Evolutionary conservation across 164 flowering plant genomes (phyloP), one percentile per base, ranked within the genome.

Genomic region (Paratinospora sagittata): DNA sequence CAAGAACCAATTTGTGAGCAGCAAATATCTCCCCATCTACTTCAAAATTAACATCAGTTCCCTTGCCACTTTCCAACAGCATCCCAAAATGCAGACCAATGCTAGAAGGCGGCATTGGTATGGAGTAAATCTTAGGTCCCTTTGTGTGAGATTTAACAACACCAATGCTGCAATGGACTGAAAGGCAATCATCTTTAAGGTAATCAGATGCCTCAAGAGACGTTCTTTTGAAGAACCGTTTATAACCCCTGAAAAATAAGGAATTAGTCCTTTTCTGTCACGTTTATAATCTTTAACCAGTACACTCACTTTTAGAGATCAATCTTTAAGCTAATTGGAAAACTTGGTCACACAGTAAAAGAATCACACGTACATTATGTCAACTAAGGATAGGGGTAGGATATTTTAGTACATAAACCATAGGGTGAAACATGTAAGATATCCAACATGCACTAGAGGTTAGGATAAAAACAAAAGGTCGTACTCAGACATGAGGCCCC

Each of bases 151-250:
- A 87, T 74, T 74, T 81, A 60, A 90, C 98, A 43, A 92, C 95
- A 62, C 98, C 98, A 76, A 90, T 93, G 41, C 82, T 81, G 75
- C 98, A 90, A 37, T 82, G 82, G 47, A 92, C 86, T 6, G 82
- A 81, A 37, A 92, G 91, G 68, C 88, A 83, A 79, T 92, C 95
- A 80, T 92, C 96, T 75, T 88, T 90, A n/a, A 92, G 87, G 81
- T 80, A 90, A 82, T 92, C 98, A 61, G 98, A 92, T 72, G 89
- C 68, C 78, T 92, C 95, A 4, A 92, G 77, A 55, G 75, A 66
- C 69, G 84, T 80, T 81, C 96, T 84, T 78, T 81, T 92, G 72
- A 82, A 90, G 73, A 90, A 92, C 9, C 95, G 82, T 70, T 92
- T 90, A 80, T 92, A 92, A 34, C 98, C 98, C 98, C 98, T 92